phyloP scores from a whole-genome alignment of 306 rosid genomes.

The Cucumis cinereus region DNA sequence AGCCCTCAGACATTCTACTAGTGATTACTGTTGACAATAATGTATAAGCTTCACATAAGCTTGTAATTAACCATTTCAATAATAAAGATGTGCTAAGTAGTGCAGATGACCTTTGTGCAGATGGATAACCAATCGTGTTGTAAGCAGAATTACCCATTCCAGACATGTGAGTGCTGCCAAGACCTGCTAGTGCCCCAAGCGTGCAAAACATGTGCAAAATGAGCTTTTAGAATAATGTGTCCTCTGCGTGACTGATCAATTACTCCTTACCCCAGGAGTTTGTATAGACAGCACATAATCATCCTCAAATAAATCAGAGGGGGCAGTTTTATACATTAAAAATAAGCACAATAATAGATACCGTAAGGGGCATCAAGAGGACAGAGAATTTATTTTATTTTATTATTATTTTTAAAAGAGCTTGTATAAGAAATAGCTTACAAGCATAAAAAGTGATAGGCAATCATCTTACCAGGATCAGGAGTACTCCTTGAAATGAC shows the following conservation, averaged over 20 bases:
- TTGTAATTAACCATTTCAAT: constrained; percentile 39
- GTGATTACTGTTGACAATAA: constrained; percentile 16
- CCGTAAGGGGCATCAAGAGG: constrained; percentile 4
- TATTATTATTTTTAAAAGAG: not conserved
- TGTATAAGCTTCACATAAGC: constrained; percentile 11
- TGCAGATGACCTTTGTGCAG: constrained; percentile 99
- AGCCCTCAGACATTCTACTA: constrained; percentile 17
- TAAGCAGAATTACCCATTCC: constrained; percentile 95
- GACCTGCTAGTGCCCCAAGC: constrained; percentile 99
- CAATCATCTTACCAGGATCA: constrained; percentile 54
- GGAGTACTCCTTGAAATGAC: constrained; percentile 40
- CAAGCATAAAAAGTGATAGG: constrained; percentile 2
- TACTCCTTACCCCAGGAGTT: constrained; percentile 36
- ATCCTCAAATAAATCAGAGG: not conserved
- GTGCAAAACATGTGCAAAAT: constrained; percentile 97
- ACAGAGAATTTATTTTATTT: not conserved
- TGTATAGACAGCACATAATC: constrained; percentile 16
- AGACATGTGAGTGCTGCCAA: constrained; percentile 96
- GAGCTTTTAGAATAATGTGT: constrained; percentile 79
- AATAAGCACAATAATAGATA: not conserved
- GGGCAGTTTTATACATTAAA: constrained; percentile 1
- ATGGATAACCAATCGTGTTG: constrained; percentile 97
- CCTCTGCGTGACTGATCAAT: constrained; percentile 54
- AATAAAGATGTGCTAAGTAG: constrained; percentile 80
- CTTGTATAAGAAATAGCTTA: constrained; percentile 2